A percentile compares a stretch with the other conserved stretches of the same genome.
Evolutionary conservation across 441 rosid genomes (phyloP).

Genomic region (Erodium texanum): DNA sequence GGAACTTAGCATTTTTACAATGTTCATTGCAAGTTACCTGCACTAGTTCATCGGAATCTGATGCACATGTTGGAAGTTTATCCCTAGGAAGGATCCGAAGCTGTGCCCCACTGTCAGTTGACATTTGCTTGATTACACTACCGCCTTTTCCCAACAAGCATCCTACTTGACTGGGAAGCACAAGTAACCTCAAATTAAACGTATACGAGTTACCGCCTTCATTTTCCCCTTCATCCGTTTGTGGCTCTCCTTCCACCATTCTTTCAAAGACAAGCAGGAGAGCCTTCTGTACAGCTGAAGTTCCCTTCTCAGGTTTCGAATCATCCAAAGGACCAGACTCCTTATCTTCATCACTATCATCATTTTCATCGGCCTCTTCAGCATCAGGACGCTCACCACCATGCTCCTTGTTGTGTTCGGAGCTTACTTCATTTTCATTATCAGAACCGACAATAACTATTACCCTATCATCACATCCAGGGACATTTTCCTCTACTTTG

Average conservation of each 20-base stretch:
- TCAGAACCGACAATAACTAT: conserved; percentile 35
- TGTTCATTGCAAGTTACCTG: conserved; percentile 31
- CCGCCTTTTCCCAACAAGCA: conserved; percentile 67
- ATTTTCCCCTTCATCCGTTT: conserved; percentile 26
- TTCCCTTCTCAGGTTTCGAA: conserved; percentile 26
- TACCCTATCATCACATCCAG: conserved; percentile 55
- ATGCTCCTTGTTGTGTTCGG: conserved; percentile 26
- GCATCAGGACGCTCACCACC: conserved; percentile 25
- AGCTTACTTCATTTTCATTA: conserved; percentile 26
- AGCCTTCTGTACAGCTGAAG: conserved; percentile 44
- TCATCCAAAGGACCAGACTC: conserved; percentile 26
- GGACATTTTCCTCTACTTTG: conserved; percentile 43
- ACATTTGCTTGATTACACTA: conserved; percentile 49
- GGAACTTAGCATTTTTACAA: neutral
- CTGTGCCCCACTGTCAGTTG: conserved; percentile 56
- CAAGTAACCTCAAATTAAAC: conserved; percentile 44
- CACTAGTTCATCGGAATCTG: conserved; percentile 49
- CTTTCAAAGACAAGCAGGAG: conserved; percentile 49
- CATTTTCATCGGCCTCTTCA: conserved; percentile 24
- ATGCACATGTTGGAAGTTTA: conserved; percentile 49
- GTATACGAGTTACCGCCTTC: conserved; percentile 30
- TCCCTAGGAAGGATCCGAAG: conserved; percentile 62
- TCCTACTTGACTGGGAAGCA: conserved; percentile 54
- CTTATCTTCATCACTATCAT: conserved; percentile 25
- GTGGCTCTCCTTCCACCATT: conserved; percentile 38